Conservation (phyloP, 2,329 filamentous ascomycete species). For the Colletotrichum sp. region DNA sequence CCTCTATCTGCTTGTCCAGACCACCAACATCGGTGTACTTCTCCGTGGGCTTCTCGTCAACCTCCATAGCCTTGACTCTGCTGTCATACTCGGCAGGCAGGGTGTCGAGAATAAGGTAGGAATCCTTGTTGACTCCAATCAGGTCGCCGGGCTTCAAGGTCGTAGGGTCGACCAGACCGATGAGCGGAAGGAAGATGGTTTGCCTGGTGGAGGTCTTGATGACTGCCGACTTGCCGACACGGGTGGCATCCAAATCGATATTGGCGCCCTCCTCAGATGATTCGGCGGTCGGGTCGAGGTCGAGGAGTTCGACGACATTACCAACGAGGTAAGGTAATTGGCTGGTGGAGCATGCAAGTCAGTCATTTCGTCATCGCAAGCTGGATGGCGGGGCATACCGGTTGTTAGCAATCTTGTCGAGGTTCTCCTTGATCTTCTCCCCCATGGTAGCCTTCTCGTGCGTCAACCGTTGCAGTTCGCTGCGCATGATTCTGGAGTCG, state of each 20-base stretch:
- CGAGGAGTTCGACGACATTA: constrained; percentile 96
- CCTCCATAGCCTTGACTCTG: constrained; percentile 99
- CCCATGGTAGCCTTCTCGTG: constrained; percentile 97
- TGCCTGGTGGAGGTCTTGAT: constrained; percentile 99
- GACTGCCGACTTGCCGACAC: constrained; percentile 96
- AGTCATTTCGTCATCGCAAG: background rate
- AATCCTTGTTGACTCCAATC: constrained; percentile 99
- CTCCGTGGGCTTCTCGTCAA: constrained; percentile 99
- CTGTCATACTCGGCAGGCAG: constrained; percentile 98
- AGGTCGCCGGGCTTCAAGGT: constrained; percentile 94
- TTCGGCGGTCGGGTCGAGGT: constrained; percentile 94
- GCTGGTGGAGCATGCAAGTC: constrained; percentile 49
- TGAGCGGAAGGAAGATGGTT: constrained; percentile 97
- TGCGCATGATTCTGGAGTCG: constrained; percentile 98
- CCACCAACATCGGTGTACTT: constrained; percentile 99
- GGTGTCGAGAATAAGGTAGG: constrained; percentile 95
- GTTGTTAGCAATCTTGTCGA: constrained; percentile 99
- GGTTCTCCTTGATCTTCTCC: constrained; percentile 99
- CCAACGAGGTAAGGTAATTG: constrained; percentile 98
- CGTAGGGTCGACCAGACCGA: constrained; percentile 94
- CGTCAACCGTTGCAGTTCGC: constrained; percentile 89
- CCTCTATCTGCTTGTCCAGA: constrained; percentile 98
- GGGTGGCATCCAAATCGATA: constrained; percentile 95
- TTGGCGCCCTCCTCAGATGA: constrained; percentile 98
- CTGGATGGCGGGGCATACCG: constrained; percentile 59